phyloP scores from a whole-genome alignment of 192 early-diverging fungal species.

The Gorgonomyces haynaldii region DNA sequence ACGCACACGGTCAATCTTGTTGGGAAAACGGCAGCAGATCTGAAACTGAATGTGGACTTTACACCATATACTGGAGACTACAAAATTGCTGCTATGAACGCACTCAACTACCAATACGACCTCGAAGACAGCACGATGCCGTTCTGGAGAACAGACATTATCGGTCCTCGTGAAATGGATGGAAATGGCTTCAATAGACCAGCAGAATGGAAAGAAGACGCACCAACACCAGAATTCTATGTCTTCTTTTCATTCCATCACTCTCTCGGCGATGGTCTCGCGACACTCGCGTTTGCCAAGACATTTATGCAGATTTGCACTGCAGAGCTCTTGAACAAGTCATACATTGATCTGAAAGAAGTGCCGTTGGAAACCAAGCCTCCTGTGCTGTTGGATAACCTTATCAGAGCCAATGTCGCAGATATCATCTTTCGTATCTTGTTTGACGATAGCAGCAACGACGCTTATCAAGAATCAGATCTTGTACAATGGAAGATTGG shows the following conservation, averaged over 20 bases:
- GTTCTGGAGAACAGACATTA: conserved; percentile 25
- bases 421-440: conserved; percentile 21
- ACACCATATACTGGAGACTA: background rate
- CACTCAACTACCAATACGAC: conserved; percentile 34
- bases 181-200: conserved; percentile 1
- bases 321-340: conserved; percentile 10
- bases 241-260: conserved; percentile 40
- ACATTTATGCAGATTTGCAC: conserved; percentile 15
- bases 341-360: conserved; percentile 14
- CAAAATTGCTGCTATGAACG: conserved; percentile 9
- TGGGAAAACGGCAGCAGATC: conserved; percentile 23
- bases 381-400: conserved; percentile 34
- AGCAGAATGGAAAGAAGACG: background rate
- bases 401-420: conserved; percentile 23
- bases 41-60: conserved; percentile 13
- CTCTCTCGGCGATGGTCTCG: conserved; percentile 34
- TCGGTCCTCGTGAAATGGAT: conserved; percentile 20
- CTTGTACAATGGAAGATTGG: too few relatives aligned
- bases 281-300: conserved; percentile 23
- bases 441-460: too few relatives aligned
- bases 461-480: too few relatives aligned
- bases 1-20: conserved; percentile 16
- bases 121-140: conserved; percentile 16
- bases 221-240: conserved; percentile 13
- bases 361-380: conserved; percentile 11